Conservation (phyloP, 2,329 filamentous ascomycete genomes). For the Alternaria viburni region DNA sequence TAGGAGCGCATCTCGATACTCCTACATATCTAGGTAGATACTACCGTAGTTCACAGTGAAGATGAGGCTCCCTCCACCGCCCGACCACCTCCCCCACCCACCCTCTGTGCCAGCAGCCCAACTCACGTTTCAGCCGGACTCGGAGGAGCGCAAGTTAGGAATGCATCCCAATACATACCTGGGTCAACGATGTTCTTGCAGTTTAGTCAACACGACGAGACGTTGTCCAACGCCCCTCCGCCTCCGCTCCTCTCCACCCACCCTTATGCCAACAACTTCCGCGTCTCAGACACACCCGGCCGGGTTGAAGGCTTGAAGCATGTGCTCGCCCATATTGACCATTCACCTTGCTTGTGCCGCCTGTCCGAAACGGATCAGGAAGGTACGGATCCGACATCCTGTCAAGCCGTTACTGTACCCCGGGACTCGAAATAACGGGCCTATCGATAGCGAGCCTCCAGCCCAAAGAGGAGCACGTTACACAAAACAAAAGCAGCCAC, state of each 20-base stretch:
- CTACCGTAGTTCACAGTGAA: neutral
- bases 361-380: neutral
- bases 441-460: constrained; percentile 1
- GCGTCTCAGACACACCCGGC: neutral
- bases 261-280: neutral
- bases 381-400: neutral
- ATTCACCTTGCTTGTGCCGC: neutral
- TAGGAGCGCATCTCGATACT: neutral
- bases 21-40: neutral
- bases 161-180: neutral
- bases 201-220: neutral
- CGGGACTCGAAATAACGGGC: neutral
- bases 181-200: neutral
- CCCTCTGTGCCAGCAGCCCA: too few species aligned
- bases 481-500: constrained; percentile 10
- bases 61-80: neutral
- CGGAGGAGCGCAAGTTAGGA: neutral
- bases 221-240: neutral
- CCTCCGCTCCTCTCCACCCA: neutral
- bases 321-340: neutral
- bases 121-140: too few species aligned
- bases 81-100: too few species aligned
- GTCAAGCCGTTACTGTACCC: neutral
- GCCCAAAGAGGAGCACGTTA: neutral
- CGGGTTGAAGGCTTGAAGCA: neutral